Evolutionary conservation across 768 basidiomycete genomes (phyloP).

Genomic region (Collybia nuda): DNA sequence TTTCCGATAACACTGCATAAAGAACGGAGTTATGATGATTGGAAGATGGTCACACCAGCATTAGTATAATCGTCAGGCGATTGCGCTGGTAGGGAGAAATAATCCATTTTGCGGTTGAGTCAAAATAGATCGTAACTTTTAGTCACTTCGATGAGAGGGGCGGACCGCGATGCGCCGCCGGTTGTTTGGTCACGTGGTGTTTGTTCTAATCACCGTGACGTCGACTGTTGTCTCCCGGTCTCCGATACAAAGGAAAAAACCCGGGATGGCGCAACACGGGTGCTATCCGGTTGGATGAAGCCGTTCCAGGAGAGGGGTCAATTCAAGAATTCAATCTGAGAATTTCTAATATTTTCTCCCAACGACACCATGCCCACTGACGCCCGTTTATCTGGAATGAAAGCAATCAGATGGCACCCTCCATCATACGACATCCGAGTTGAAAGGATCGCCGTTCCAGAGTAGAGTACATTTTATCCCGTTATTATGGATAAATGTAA

Average conservation of each 20-base stretch:
- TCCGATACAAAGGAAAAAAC: not conserved
- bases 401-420: conserved; percentile 63
- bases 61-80: no score
- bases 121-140: no score
- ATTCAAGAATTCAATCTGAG: no score
- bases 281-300: not conserved
- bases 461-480: conserved; percentile 22
- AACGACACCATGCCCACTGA: not conserved
- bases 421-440: conserved; percentile 71
- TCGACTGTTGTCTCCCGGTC: no score
- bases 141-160: no score
- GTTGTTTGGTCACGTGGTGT: no score
- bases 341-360: not conserved
- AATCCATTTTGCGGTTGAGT: no score
- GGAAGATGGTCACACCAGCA: no score
- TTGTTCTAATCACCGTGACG: no score
- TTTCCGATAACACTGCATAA: not conserved
- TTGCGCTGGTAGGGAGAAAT: no score
- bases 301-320: not conserved
- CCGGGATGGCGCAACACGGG: not conserved
- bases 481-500: not conserved
- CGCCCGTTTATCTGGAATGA: conserved; percentile 15
- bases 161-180: no score
- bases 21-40: no score
- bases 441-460: conserved; percentile 58